These are phyloP conservation scores for Iberis pinnata DNA, from an alignment of 345 rosid species.

Conservation along the genomic window DNA sequence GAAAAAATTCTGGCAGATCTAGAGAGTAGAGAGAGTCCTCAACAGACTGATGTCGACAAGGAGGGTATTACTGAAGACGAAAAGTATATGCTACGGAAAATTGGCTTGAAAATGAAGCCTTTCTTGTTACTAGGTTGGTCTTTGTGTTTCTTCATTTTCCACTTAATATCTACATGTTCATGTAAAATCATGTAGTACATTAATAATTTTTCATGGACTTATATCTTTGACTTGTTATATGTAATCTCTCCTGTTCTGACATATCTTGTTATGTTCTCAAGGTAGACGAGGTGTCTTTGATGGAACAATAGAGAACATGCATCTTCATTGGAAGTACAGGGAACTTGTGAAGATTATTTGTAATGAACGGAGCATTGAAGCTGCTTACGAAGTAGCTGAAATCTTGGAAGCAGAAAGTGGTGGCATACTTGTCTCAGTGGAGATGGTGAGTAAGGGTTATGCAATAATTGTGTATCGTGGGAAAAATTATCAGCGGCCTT, in stretches of 20 bases:
- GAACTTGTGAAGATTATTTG: slow-evolving; percentile 85
- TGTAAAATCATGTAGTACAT: neutral
- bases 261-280: slow-evolving; percentile 34
- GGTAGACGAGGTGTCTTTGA: slow-evolving; percentile 88
- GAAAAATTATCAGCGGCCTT: slow-evolving; percentile 76
- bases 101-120: slow-evolving; percentile 92
- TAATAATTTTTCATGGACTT: slow-evolving; percentile 7
- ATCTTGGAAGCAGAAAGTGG: slow-evolving; percentile 86
- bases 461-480: slow-evolving; percentile 87
- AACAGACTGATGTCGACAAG: slow-evolving; percentile 54
- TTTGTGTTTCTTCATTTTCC: slow-evolving; percentile 7
- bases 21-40: slow-evolving; percentile 40
- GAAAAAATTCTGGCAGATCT: slow-evolving; percentile 63
- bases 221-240: slow-evolving; percentile 12
- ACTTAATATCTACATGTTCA: slow-evolving; percentile 6
- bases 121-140: slow-evolving; percentile 78
- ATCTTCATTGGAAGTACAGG: slow-evolving; percentile 98
- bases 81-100: slow-evolving; percentile 81
- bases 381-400: slow-evolving; percentile 54
- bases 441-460: slow-evolving; percentile 77
- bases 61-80: slow-evolving; percentile 86
- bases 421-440: slow-evolving; percentile 79
- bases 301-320: slow-evolving; percentile 95
- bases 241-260: neutral
- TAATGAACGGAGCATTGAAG: slow-evolving; percentile 49